A percentile compares a stretch with the other conserved stretches of the same genome.
Evolutionary conservation across 805 yeast species (phyloP).

Genomic region (Kluyveromyces nonfermentans): DNA sequence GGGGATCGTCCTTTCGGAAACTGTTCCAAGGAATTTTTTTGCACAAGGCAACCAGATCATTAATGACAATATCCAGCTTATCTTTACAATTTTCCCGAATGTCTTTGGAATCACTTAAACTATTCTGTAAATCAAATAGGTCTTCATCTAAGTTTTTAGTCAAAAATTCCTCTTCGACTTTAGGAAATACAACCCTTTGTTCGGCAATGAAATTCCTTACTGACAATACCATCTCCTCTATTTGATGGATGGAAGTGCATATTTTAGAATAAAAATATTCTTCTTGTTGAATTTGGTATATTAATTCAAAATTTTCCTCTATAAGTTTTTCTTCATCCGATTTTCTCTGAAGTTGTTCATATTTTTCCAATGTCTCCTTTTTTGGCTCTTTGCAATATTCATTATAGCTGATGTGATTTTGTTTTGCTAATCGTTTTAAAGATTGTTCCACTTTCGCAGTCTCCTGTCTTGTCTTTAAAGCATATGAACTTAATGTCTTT

Average conservation of each 20-base stretch:
- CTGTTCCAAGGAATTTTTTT: constrained; percentile 16
- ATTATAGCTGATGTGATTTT: constrained; percentile 21
- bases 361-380: constrained; percentile 8
- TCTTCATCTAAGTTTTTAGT: constrained; percentile 16
- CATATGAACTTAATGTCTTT: constrained; percentile 17
- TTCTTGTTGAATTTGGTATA: constrained; percentile 24
- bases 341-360: constrained; percentile 6
- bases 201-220: constrained; percentile 24
- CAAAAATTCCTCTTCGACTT: constrained; percentile 14
- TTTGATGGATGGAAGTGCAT: constrained; percentile 18
- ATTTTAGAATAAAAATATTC: constrained; percentile 22
- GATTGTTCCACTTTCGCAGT: constrained; percentile 21
- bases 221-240: constrained; percentile 22
- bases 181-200: constrained; percentile 17
- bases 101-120: constrained; percentile 6
- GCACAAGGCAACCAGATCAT: constrained; percentile 11
- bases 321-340: constrained; percentile 14
- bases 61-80: constrained; percentile 10
- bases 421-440: constrained; percentile 22
- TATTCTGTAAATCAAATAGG: constrained; percentile 9
- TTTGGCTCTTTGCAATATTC: constrained; percentile 11
- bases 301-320: constrained; percentile 19
- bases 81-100: constrained; percentile 7
- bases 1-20: constrained; percentile 10
- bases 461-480: constrained; percentile 20